These are phyloP conservation scores for Scheffersomyces spartinae DNA, from an alignment of 805 yeast genomes.

Conservation along the genomic window DNA sequence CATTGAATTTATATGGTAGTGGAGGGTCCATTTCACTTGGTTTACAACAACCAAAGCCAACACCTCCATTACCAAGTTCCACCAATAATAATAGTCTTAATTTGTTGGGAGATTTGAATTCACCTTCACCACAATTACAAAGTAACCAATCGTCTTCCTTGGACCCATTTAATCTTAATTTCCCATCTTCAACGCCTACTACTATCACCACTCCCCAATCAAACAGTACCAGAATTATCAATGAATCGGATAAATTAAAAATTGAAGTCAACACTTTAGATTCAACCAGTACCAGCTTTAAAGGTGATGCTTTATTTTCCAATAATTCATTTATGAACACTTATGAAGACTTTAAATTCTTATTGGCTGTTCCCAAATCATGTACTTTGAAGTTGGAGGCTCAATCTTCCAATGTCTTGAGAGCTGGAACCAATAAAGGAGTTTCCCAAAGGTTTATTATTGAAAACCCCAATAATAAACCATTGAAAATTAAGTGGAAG, in stretches of 20 bases:
- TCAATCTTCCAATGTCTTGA: conserved; percentile 45
- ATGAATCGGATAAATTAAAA: conserved; percentile 35
- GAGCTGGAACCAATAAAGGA: conserved; percentile 35
- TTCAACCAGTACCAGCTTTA: conserved; percentile 22
- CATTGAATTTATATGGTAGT: too few species aligned
- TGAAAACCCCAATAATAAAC: conserved; percentile 22
- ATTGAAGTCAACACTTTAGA: conserved; percentile 34
- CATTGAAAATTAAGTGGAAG: conserved; percentile 68
- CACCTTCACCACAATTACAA: conserved; percentile 30
- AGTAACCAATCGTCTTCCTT: too few species aligned
- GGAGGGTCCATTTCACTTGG: too few species aligned
- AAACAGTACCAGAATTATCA: conserved; percentile 17
- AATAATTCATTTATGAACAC: too few species aligned
- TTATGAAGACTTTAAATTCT: conserved; percentile 44
- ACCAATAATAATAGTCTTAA: conserved; percentile 9
- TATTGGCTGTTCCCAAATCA: conserved; percentile 61
- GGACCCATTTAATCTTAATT: conserved; percentile 30
- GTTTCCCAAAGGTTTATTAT: conserved; percentile 40
- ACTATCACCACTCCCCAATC: conserved; percentile 9
- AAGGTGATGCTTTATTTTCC: conserved; percentile 39
- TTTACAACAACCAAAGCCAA: too few species aligned
- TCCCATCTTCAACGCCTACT: conserved; percentile 26
- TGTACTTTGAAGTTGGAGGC: conserved; percentile 48
- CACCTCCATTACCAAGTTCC: too few species aligned
- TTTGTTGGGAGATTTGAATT: conserved; percentile 23